Percentiles rank a stretch among this genome's conserved stretches.
Conservation (phyloP, 2,329 filamentous ascomycete genomes). For the Didymella pomorum region DNA sequence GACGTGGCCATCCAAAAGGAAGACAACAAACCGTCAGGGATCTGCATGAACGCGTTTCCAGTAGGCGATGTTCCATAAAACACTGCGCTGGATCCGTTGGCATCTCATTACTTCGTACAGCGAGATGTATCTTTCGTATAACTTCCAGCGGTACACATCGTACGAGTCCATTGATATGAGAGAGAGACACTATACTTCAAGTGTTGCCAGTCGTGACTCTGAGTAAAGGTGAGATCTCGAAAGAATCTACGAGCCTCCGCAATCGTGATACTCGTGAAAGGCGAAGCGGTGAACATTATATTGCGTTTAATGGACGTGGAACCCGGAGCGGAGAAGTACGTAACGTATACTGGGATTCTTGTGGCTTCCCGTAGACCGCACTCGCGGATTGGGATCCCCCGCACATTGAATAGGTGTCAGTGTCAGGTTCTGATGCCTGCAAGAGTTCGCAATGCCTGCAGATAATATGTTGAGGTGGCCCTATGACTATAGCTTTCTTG, state of each 20-base stretch:
- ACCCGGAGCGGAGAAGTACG: neutral
- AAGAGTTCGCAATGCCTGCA: neutral
- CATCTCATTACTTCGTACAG: neutral
- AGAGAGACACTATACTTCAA: no score
- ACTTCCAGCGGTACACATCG: neutral
- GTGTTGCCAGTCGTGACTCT: neutral
- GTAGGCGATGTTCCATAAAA: neutral
- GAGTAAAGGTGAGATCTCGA: neutral
- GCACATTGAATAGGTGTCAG: neutral
- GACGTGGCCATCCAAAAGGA: neutral
- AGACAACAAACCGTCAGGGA: neutral
- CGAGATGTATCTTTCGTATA: neutral
- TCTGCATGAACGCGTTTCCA: neutral
- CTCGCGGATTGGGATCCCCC: no score
- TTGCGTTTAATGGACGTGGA: neutral
- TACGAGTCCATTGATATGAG: neutral
- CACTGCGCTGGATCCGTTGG: neutral
- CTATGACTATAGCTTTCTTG: conserved; percentile 66
- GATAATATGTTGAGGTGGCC: neutral
- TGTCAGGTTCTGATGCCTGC: no score
- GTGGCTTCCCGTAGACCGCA: neutral
- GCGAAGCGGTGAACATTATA: neutral
- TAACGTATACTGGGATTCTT: neutral
- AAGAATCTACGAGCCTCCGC: neutral
- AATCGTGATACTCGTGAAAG: neutral